Evolutionary conservation across 169 alveolate species (phyloP).

Genomic region (Plasmodium gaboni): DNA sequence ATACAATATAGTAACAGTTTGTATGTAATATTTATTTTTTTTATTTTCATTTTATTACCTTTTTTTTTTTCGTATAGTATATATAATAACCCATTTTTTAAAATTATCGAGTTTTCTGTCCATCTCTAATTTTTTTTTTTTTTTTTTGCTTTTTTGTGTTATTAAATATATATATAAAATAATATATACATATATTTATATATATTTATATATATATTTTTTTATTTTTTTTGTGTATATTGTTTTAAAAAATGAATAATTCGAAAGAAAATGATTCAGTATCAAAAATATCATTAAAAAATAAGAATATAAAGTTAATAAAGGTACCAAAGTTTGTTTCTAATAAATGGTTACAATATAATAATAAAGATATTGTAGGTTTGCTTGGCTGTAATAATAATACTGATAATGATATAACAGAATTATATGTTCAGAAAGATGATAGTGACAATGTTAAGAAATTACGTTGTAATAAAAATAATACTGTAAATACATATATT

Average conservation of each 20-base stretch:
- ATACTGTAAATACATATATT: conserved; percentile 65
- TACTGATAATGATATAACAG: conserved; percentile 27
- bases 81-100: not conserved
- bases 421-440: conserved; percentile 64
- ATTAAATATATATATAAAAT: not conserved
- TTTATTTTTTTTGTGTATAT: not conserved
- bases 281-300: conserved; percentile 35
- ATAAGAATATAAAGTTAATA: conserved; percentile 48
- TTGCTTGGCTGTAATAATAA: conserved; percentile 34
- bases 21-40: not conserved
- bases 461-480: conserved; percentile 61
- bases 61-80: not conserved
- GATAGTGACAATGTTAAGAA: conserved; percentile 60
- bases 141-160: not conserved
- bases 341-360: conserved; percentile 54
- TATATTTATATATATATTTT: not conserved
- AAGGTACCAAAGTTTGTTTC: conserved; percentile 75
- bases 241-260: conserved; percentile 37
- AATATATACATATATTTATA: not conserved
- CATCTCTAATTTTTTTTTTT: not conserved
- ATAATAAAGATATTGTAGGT: conserved; percentile 73
- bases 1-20: too few relatives aligned
- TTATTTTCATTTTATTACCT: not conserved
- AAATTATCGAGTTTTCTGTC: not conserved
- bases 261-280: conserved; percentile 27